phyloP scores from a whole-genome alignment of 306 rosid genomes.

The Trichosanthes truncata region DNA sequence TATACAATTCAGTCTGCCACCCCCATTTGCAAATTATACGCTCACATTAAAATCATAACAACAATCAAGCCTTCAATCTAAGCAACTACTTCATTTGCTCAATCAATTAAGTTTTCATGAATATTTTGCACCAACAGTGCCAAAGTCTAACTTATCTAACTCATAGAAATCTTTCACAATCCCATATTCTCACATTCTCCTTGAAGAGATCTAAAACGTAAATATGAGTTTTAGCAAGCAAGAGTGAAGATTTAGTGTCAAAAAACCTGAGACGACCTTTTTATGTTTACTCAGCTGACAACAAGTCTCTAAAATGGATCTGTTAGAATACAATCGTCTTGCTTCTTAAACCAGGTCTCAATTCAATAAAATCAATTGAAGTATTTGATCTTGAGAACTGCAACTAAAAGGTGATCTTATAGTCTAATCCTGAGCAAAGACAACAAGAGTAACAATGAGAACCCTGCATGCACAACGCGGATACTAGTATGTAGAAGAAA shows the following conservation, averaged over 20 bases:
- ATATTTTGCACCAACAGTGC: background rate
- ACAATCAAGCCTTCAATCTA: background rate
- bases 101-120: background rate
- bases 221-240: background rate
- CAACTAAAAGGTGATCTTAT: background rate
- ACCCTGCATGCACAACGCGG: background rate
- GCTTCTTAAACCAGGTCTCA: background rate
- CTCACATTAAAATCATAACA: background rate
- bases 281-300: background rate
- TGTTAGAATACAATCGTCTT: background rate
- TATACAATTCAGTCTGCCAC: background rate
- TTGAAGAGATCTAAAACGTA: background rate
- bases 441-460: constrained; percentile 4
- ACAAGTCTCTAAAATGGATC: background rate
- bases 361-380: background rate
- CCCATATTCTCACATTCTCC: background rate
- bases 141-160: background rate
- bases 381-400: background rate
- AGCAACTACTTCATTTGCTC: background rate
- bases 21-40: background rate
- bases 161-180: background rate
- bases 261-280: background rate
- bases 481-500: background rate
- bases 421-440: background rate
- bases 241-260: background rate